phyloP scores from a whole-genome alignment of 2,329 filamentous ascomycete genomes.

The Aspergillus fumigatus region DNA sequence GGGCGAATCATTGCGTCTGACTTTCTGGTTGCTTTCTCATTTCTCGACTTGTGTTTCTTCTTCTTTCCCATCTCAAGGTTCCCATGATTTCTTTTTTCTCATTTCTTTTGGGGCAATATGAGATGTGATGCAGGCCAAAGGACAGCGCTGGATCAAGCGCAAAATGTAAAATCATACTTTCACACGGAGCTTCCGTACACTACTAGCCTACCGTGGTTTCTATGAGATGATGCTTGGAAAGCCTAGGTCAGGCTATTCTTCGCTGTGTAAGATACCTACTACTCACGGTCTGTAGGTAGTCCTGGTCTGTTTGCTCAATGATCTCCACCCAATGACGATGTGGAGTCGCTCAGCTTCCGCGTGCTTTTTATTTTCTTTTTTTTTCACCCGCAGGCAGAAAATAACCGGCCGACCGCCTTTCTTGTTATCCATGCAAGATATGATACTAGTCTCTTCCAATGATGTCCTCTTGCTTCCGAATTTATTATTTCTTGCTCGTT shows the following conservation, averaged over 20 bases:
- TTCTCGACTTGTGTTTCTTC: constrained; percentile 3
- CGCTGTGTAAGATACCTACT: not conserved
- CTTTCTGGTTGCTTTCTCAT: constrained; percentile 12
- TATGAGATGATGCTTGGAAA: not conserved
- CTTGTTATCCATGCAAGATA: constrained; percentile 4
- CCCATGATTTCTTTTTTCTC: not conserved
- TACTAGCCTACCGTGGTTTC: not conserved
- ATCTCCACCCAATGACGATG: not conserved
- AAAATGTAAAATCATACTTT: not conserved
- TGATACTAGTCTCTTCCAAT: not conserved
- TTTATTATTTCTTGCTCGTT: not conserved
- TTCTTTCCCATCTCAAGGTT: constrained; percentile 4
- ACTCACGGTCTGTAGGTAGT: not conserved
- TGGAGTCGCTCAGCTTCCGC: constrained; percentile 2
- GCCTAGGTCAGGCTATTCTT: not conserved
- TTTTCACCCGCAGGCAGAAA: constrained; percentile 1
- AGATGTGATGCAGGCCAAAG: constrained; percentile 2
- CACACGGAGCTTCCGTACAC: not conserved
- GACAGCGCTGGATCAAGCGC: not conserved
- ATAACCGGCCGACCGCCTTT: constrained; percentile 15
- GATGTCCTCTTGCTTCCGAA: not conserved
- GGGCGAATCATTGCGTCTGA: constrained; percentile 37
- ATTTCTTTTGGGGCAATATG: not conserved
- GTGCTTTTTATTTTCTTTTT: not conserved
- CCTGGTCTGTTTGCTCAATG: not conserved